Base-by-base conservation (phyloP, 139 green algal genomes). In the Nannochloris sp. region DNA sequence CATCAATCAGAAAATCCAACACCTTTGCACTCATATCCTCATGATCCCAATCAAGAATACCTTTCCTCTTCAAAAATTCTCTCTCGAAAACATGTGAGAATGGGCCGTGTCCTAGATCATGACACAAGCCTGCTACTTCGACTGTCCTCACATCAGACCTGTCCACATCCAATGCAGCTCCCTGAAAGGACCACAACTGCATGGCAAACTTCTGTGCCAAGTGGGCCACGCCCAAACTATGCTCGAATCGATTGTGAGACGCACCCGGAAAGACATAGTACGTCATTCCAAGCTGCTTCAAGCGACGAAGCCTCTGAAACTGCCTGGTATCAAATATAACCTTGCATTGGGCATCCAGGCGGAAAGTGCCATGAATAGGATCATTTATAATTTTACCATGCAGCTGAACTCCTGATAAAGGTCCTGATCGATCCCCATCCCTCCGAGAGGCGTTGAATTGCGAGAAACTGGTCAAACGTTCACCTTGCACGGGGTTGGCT, bases 101-200 rank as follows among this genome's bases (percentile, higher is more conserved):
- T 19, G 91, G 91, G 1, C 88, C 90, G 70, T 97, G 91, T 14
- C 91, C 91, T 36, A 97, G 62, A 69, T 97, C 91, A 57, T 97
- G 91, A 48, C 82, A 92, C 48, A 96, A 73, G 0, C 90, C 91
- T 78, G 86, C 76, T 34, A 67, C 16, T 24, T 51, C 44, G 44
- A 87, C 79, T 4, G 76, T 27, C 19, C 66, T 62, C 27, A 92
- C 50, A 67, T 94, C 85, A 0, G 50, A 25, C 21, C 57, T 44
- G 40, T 85, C 70, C n/a, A 89, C 69, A 9, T 74, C 64, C 15
- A 87, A 60, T 66, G 86, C 74, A 11, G 15, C 16, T n/a, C 54
- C 31, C 63, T 88, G 80, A 48, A 64, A 34, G 3, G 29, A 51
- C 37, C 44, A 69, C 3, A 89, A 69, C 18, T 72, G 73, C 14